A percentile compares a stretch with the other conserved stretches of the same genome.
Conservation (phyloP, 208 protist species). For the Trypanosoma boissoni region DNA sequence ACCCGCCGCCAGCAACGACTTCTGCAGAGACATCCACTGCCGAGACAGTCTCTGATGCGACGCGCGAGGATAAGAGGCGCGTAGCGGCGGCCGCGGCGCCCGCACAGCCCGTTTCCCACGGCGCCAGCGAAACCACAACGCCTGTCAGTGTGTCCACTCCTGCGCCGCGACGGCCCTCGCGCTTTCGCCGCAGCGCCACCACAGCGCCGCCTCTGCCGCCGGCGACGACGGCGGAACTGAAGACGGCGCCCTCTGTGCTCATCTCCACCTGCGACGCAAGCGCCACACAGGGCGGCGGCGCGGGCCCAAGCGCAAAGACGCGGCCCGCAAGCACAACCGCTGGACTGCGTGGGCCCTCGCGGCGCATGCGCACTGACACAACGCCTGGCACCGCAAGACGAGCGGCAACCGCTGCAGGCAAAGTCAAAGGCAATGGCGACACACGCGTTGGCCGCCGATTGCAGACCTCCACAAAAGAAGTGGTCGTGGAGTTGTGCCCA, state of each 20-base stretch:
- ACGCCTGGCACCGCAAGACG: not conserved
- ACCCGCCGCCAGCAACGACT: constrained; percentile 26
- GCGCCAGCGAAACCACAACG: constrained; percentile 40
- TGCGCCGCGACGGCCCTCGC: constrained; percentile 32
- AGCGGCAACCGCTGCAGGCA: not conserved
- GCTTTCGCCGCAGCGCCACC: constrained; percentile 32
- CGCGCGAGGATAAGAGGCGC: not conserved
- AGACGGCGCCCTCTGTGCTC: not conserved
- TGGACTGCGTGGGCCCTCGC: not conserved
- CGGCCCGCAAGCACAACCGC: not conserved
- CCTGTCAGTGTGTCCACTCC: constrained; percentile 26
- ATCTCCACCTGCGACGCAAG: not conserved
- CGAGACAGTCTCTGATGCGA: no score
- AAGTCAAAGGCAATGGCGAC: not conserved
- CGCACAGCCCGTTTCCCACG: constrained; percentile 37
- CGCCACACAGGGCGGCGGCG: not conserved
- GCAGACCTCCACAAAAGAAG: constrained; percentile 12
- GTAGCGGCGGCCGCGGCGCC: no score
- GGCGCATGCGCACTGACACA: not conserved
- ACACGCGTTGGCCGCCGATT: no score
- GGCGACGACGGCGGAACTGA: constrained; percentile 27
- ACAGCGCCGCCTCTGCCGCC: constrained; percentile 38
- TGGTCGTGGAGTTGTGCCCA: constrained; percentile 1
- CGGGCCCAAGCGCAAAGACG: not conserved
- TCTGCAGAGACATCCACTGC: constrained; percentile 16